These are phyloP conservation scores for Diatrype stigma DNA, from an alignment of 2,329 filamentous ascomycete species.

Conservation along the genomic window DNA sequence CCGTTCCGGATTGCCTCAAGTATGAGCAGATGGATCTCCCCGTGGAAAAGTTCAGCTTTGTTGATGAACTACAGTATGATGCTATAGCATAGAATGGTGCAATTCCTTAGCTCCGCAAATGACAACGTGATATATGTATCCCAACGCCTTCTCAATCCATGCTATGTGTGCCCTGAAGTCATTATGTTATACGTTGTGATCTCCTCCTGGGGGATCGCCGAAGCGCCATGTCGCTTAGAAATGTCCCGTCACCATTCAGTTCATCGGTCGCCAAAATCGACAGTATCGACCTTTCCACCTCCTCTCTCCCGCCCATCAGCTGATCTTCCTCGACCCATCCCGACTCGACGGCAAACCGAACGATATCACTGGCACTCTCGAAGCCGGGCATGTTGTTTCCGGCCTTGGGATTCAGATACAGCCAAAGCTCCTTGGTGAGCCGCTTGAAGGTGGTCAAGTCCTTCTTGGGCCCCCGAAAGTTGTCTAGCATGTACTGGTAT, in stretches of 20 bases:
- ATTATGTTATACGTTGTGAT: neutral
- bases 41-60: too few relatives aligned
- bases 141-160: neutral
- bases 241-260: slow-evolving; percentile 4
- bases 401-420: slow-evolving; percentile 49
- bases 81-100: too few relatives aligned
- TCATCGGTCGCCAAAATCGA: slow-evolving; percentile 21
- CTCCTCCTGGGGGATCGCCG: slow-evolving; percentile 21
- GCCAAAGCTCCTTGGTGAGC: slow-evolving; percentile 50
- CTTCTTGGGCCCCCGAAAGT: slow-evolving; percentile 44
- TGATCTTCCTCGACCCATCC: slow-evolving; percentile 55
- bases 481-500: slow-evolving; percentile 47
- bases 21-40: too few relatives aligned
- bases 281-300: slow-evolving; percentile 28
- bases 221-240: slow-evolving; percentile 9
- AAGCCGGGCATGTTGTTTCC: slow-evolving; percentile 45
- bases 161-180: neutral
- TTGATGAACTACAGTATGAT: too few relatives aligned
- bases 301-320: slow-evolving; percentile 35
- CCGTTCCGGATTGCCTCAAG: too few relatives aligned
- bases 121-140: neutral
- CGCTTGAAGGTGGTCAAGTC: slow-evolving; percentile 43
- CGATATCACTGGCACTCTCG: slow-evolving; percentile 51
- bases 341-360: slow-evolving; percentile 53
- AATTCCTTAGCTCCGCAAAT: neutral